Base-by-base conservation (phyloP, 768 basidiomycete species). In the Tylopilus sp. region DNA sequence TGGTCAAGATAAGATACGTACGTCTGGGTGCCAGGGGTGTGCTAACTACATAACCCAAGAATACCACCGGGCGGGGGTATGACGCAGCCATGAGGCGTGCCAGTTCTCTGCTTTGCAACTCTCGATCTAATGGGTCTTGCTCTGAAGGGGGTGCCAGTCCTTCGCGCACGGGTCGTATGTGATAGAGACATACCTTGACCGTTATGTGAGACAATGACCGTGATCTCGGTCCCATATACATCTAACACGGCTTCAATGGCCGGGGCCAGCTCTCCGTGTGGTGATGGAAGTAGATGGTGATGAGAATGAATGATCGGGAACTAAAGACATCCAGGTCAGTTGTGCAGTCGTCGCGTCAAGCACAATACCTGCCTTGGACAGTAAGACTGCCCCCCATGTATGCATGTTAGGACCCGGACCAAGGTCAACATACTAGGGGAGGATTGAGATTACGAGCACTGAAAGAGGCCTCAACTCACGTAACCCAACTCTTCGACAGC, bases 401-500 rank as follows among this genome's bases (percentile, higher is more conserved):
- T 95, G 92, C 46, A 84, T 74, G 63, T 90, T 88, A 3, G 92
- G 91, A 36, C 90, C 90, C 4, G 92, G 93, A 3, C 93, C 93
- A 14, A 92, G 74, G 63, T 96, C 93, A 6, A 92, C 87, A 64
- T 93, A 83, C 89, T 93, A 57, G 8, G 11, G 14, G 24, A 47
- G 26, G 31, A 53, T 53, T 42, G 41, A 55, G 52, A 43, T 34
- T 50, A 52, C 21, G 36, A 22, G 38, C 28, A 33, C 41, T 42
- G 22, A 53, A 33, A 10, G 44, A 25, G 10, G 16, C 42, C 26
- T 43, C 8, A n/a, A 75, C 85, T 66, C 60, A 92, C 91, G 69
- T 88, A 94, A 48, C 89, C 88, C 51, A 89, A 69, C 46, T 94
- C 86, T 64, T 93, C 86, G 0, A 81, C 79, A 28, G 85, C 78